A percentile compares a stretch with the other conserved stretches of the same genome.
These are phyloP conservation scores for Hortiboletus flavorubellus DNA, from an alignment of 768 basidiomycete species.

Conservation along the genomic window DNA sequence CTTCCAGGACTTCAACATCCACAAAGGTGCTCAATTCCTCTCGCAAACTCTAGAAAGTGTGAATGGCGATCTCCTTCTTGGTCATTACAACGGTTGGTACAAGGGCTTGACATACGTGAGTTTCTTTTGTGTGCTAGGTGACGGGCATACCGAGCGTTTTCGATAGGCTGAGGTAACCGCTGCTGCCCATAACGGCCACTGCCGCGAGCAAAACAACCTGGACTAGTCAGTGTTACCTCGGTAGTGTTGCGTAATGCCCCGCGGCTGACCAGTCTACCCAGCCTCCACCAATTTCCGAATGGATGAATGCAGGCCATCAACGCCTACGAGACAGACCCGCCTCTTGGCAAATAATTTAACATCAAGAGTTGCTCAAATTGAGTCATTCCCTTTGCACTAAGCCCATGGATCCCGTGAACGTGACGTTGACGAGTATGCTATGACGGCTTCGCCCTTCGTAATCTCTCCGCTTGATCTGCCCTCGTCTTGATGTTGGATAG, in stretches of 20 bases:
- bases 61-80: conserved; percentile 56
- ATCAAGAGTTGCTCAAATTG: conserved; percentile 37
- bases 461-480: background rate
- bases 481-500: background rate
- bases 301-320: conserved; percentile 66
- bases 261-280: conserved; percentile 25
- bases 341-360: conserved; percentile 68
- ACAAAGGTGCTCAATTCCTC: conserved; percentile 62
- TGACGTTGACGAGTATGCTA: background rate
- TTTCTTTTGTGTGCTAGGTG: conserved; percentile 5
- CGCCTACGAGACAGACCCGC: conserved; percentile 40
- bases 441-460: background rate
- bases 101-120: conserved; percentile 55
- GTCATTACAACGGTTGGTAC: conserved; percentile 76
- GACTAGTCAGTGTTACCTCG: conserved; percentile 62
- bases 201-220: conserved; percentile 76
- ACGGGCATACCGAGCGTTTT: background rate
- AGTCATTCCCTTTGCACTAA: background rate
- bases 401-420: background rate
- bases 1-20: conserved; percentile 66
- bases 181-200: conserved; percentile 52
- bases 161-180: conserved; percentile 53
- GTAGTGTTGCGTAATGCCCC: background rate
- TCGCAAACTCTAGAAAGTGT: conserved; percentile 40
- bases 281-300: conserved; percentile 67